Evolutionary conservation across 1,284 basidiomycete genomes (phyloP), one percentile per base, ranked within the genome.

Genomic region (Pseudozyma flocculosa): DNA sequence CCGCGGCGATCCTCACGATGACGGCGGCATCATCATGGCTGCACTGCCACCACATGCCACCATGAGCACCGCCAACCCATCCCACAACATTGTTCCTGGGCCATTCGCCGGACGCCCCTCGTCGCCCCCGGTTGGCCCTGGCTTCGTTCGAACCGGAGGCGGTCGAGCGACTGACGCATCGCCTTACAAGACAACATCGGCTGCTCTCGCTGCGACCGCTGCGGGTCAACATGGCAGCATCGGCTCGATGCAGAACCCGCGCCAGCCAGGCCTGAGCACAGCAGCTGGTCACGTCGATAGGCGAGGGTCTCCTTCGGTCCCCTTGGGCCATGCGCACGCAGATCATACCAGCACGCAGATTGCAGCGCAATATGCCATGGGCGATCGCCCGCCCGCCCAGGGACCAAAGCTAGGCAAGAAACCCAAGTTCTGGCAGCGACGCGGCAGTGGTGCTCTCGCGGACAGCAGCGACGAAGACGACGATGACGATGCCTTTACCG

Each of bases 1-100:
- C 23, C 46, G 54, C 15, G 56, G 60, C 18, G 61, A 70, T 43
- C 55, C 68, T 29, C 56, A 69, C 42, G 70, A 75, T 42, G 70
- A 73, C 14, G 71, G n/a, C n/a, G n/a, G 66, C 13, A 54, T 42
- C 40, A 75, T 75, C 47, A 75, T 73, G 71, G 65, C 69, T 11
- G 65, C 68, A 2, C 32, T 73, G 29, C 72, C 72, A 5, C 57
- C 68, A 0, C 40, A 47, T 2, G 38, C 38, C 11, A 48, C 32
- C 8, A 51, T 39, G 15, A 51, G 39, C 14, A 34, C 38, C 11
- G 9, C 5, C 38, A 21, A 8, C 3, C 38, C 38, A 21, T 19
- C 38, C 14, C 19, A n/a, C n/a, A n/a, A n/a, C n/a, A n/a, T n/a
- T 9, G 38, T 3, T 4, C 7, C n/a, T 14, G 14, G 37, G 18